phyloP scores from a whole-genome alignment of 192 early-diverging fungal genomes.

The Linnemannia schmuckeri region DNA sequence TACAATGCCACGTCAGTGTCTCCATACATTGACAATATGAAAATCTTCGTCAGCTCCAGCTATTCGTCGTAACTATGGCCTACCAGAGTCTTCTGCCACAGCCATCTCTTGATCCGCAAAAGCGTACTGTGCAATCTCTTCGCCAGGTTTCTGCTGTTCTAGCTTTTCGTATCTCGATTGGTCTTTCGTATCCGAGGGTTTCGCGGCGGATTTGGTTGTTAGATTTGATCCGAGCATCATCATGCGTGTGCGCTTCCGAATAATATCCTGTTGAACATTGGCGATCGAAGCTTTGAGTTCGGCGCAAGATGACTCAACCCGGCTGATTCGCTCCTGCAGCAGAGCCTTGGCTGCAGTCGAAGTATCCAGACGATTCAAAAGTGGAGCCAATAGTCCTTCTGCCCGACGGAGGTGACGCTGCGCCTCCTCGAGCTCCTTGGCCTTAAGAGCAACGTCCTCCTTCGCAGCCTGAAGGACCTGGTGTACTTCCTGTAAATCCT shows the following conservation, averaged over 20 bases:
- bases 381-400: neutral
- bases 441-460: slow-evolving; percentile 12
- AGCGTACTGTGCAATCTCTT: neutral
- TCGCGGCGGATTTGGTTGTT: neutral
- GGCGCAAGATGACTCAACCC: neutral
- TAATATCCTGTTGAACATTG: slow-evolving; percentile 10
- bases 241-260: slow-evolving; percentile 21
- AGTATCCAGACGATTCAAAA: neutral
- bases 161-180: neutral
- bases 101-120: neutral
- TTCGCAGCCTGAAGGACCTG: neutral
- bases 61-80: neutral
- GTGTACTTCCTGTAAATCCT: neutral
- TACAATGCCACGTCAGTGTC: neutral
- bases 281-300: slow-evolving; percentile 15
- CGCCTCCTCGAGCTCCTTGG: slow-evolving; percentile 24
- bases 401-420: slow-evolving; percentile 4
- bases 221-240: slow-evolving; percentile 17
- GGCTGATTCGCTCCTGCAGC: slow-evolving; percentile 2
- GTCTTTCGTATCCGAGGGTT: neutral
- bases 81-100: neutral
- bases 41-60: neutral
- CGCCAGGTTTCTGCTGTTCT: neutral
- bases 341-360: neutral
- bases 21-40: neutral